Conservation (phyloP, 345 rosid species). For the Toxicodendron radicans region DNA sequence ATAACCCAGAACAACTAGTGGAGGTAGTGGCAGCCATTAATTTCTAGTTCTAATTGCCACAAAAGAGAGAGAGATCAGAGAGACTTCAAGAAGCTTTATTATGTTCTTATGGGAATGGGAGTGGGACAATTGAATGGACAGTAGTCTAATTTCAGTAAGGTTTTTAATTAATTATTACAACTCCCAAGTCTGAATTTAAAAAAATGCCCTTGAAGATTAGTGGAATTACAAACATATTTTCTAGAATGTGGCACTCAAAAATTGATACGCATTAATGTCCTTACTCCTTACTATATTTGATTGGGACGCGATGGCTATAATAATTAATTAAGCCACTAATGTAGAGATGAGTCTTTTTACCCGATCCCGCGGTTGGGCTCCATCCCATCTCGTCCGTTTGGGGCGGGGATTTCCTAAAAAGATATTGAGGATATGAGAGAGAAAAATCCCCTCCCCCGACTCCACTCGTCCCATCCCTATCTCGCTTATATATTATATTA, state of each 20-base stretch:
- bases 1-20: conserved; percentile 31
- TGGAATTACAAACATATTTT: neutral
- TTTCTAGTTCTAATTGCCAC: neutral
- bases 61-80: neutral
- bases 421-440: too few species aligned
- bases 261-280: neutral
- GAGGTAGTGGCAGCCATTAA: conserved; percentile 48
- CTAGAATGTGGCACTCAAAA: neutral
- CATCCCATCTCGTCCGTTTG: too few species aligned
- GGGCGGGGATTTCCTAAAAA: too few species aligned
- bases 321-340: neutral
- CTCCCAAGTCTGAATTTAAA: neutral
- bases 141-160: neutral
- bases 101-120: neutral
- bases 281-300: neutral
- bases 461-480: too few species aligned
- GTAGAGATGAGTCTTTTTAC: too few species aligned
- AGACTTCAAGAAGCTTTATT: neutral
- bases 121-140: too few species aligned
- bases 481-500: too few species aligned
- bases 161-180: neutral
- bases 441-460: too few species aligned
- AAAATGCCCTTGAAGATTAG: conserved; percentile 10
- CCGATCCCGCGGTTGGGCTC: too few species aligned
- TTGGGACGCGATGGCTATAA: neutral